Conservation (phyloP, 805 yeast species). For the Sugiyamaella boreocaroliniensis region DNA sequence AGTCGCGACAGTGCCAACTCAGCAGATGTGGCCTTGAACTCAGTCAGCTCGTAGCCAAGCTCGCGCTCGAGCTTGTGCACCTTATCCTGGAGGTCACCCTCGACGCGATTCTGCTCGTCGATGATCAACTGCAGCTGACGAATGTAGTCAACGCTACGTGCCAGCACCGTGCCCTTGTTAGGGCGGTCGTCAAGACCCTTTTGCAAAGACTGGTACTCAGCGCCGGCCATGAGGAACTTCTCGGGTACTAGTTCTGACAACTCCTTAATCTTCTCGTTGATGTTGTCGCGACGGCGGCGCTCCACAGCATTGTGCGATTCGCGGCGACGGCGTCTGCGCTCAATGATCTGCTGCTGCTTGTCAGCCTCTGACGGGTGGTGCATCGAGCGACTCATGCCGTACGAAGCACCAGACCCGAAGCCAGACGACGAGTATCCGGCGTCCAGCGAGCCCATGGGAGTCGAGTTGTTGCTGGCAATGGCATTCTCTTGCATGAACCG, state of each 20-base stretch:
- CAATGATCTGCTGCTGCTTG: conserved; percentile 33
- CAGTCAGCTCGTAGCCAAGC: conserved; percentile 37
- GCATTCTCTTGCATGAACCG: conserved; percentile 23
- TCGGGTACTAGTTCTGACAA: conserved; percentile 75
- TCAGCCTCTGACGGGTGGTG: conserved; percentile 8
- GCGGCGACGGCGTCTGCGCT: conserved; percentile 66
- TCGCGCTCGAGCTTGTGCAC: conserved; percentile 48
- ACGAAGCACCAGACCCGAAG: conserved; percentile 7
- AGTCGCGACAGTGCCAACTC: conserved; percentile 67
- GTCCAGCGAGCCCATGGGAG: conserved; percentile 14
- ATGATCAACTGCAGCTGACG: conserved; percentile 52
- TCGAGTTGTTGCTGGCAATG: conserved; percentile 11
- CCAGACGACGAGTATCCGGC: conserved; percentile 6
- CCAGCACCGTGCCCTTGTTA: conserved; percentile 71
- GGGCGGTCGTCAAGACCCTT: conserved; percentile 44
- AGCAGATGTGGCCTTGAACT: conserved; percentile 65
- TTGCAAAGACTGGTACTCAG: conserved; percentile 6
- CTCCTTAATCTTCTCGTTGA: conserved; percentile 82
- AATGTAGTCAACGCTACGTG: conserved; percentile 75
- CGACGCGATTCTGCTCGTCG: conserved; percentile 71
- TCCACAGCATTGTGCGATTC: conserved; percentile 95
- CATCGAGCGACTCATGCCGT: not conserved
- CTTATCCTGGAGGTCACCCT: conserved; percentile 62
- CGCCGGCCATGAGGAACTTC: conserved; percentile 19
- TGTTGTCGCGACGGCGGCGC: conserved; percentile 81